Percentiles rank a stretch among this genome's conserved stretches.
phyloP scores from a whole-genome alignment of 2,329 filamentous ascomycete species.

The Fusarium brevicatenulatum region DNA sequence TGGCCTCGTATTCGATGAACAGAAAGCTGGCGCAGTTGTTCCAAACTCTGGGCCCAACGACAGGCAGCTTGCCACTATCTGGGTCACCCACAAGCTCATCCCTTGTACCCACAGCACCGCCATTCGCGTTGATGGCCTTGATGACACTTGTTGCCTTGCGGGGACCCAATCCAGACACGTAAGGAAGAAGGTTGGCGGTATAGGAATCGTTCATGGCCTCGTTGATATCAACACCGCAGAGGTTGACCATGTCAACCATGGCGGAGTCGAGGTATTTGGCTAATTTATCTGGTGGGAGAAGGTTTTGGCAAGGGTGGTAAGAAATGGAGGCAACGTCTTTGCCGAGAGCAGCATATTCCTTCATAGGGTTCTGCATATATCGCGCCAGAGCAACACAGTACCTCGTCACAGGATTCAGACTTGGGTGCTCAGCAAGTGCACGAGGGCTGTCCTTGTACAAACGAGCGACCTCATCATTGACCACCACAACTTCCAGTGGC shows the following conservation, averaged over 20 bases:
- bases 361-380: conserved; percentile 95
- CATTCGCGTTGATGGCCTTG: conserved; percentile 89
- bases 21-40: conserved; percentile 97
- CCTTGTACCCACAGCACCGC: conserved; percentile 83
- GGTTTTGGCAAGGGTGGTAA: conserved; percentile 90
- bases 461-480: conserved; percentile 97
- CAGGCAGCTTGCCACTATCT: conserved; percentile 78
- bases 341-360: conserved; percentile 93
- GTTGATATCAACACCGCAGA: conserved; percentile 95
- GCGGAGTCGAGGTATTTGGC: conserved; percentile 90
- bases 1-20: conserved; percentile 87
- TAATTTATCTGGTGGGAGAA: conserved; percentile 88
- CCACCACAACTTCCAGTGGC: conserved; percentile 85
- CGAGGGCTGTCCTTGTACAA: conserved; percentile 92
- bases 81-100: conserved; percentile 90
- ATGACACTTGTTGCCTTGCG: conserved; percentile 82
- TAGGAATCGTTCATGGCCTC: conserved; percentile 85
- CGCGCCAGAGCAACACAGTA: conserved; percentile 91
- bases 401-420: conserved; percentile 78
- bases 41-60: conserved; percentile 91
- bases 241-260: conserved; percentile 98
- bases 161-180: conserved; percentile 89
- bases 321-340: conserved; percentile 86
- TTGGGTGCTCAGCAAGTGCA: conserved; percentile 82
- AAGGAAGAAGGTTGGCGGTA: conserved; percentile 88